Conservation (phyloP, 805 yeast genomes). For the Kluyveromyces starmeri region DNA sequence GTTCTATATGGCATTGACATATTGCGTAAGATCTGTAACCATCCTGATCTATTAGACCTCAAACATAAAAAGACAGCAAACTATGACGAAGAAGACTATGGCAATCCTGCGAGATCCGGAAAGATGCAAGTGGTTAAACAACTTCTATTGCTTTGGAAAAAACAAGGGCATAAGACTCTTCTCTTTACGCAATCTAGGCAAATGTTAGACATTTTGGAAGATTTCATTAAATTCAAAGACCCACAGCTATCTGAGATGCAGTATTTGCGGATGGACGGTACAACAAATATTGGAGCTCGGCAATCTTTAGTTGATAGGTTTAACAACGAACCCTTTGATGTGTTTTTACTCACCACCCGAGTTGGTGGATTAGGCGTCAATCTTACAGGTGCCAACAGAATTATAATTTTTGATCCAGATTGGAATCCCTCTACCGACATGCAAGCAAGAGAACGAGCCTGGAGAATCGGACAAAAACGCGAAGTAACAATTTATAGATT, state of each 20-base stretch:
- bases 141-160: slow-evolving; percentile 64
- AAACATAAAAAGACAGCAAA: slow-evolving; percentile 18
- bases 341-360: slow-evolving; percentile 82
- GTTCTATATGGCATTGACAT: slow-evolving; percentile 86
- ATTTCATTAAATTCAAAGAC: slow-evolving; percentile 41
- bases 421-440: slow-evolving; percentile 98
- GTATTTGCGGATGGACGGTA: slow-evolving; percentile 88
- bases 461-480: slow-evolving; percentile 92
- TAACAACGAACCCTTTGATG: slow-evolving; percentile 50
- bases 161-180: slow-evolving; percentile 68
- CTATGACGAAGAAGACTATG: slow-evolving; percentile 32
- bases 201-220: slow-evolving; percentile 82
- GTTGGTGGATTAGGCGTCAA: slow-evolving; percentile 96
- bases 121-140: slow-evolving; percentile 84
- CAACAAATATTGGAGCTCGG: slow-evolving; percentile 69
- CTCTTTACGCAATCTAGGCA: slow-evolving; percentile 91
- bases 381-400: slow-evolving; percentile 89
- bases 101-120: slow-evolving; percentile 62
- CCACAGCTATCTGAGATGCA: slow-evolving; percentile 30
- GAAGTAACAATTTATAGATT: slow-evolving; percentile 86
- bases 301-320: slow-evolving; percentile 76
- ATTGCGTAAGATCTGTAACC: slow-evolving; percentile 87
- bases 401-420: slow-evolving; percentile 91
- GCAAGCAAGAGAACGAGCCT: slow-evolving; percentile 94
- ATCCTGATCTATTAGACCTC: slow-evolving; percentile 73